A percentile compares a stretch with the other conserved stretches of the same genome.
phyloP scores from a whole-genome alignment of 2,329 filamentous ascomycete species.

The Pyrenophora teres region DNA sequence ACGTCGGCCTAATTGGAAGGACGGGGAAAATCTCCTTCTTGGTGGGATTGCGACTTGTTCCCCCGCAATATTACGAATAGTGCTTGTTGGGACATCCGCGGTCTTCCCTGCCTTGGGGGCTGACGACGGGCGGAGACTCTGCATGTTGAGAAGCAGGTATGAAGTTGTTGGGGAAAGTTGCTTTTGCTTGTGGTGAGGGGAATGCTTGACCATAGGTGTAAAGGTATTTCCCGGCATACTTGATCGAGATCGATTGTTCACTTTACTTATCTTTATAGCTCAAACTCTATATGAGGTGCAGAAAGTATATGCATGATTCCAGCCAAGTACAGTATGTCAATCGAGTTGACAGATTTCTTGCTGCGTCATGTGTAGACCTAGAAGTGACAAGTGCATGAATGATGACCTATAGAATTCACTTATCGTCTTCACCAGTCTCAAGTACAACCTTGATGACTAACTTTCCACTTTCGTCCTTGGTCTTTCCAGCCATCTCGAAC shows the following conservation, averaged over 20 bases:
- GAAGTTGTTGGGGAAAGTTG: background rate
- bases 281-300: too few relatives aligned
- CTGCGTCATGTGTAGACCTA: too few relatives aligned
- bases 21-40: constrained; percentile 32
- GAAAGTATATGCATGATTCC: too few relatives aligned
- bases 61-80: constrained; percentile 1
- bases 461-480: constrained; percentile 68
- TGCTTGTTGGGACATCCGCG: background rate
- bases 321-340: too few relatives aligned
- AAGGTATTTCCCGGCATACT: too few relatives aligned
- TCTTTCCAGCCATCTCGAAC: constrained; percentile 72
- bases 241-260: too few relatives aligned
- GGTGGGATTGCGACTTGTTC: background rate
- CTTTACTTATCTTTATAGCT: too few relatives aligned
- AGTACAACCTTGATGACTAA: constrained; percentile 73
- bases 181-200: background rate
- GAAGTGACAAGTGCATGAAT: background rate
- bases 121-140: background rate
- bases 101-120: background rate
- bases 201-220: too few relatives aligned
- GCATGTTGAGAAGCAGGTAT: background rate
- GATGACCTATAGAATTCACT: constrained; percentile 20
- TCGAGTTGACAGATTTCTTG: background rate
- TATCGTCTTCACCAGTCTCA: constrained; percentile 47
- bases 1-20: background rate